Conservation (phyloP, 2,329 filamentous ascomycete species). For the Claviceps capensis region DNA sequence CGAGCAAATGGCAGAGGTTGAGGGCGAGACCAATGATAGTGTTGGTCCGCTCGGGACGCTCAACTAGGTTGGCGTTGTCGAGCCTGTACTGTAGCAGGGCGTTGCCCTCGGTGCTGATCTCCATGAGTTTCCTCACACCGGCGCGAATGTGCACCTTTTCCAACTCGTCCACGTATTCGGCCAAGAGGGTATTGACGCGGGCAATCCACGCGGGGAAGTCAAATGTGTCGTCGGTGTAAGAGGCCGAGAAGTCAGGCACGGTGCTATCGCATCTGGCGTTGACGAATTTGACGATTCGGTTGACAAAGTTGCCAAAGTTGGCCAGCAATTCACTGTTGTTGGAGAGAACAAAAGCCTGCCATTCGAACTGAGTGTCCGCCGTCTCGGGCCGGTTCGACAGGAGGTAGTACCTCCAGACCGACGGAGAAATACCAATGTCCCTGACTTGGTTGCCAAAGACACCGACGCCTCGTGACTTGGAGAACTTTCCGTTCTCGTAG, state of each 20-base stretch:
- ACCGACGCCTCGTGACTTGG: constrained; percentile 76
- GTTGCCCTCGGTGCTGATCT: constrained; percentile 46
- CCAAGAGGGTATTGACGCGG: constrained; percentile 42
- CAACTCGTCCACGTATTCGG: constrained; percentile 52
- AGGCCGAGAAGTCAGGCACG: constrained; percentile 47
- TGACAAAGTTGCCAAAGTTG: constrained; percentile 63
- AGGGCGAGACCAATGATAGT: constrained; percentile 63
- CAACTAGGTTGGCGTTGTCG: constrained; percentile 40
- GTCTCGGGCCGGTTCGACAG: constrained; percentile 75
- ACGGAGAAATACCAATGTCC: constrained; percentile 69
- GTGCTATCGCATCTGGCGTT: constrained; percentile 60
- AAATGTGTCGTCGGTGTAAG: constrained; percentile 43
- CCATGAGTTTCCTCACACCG: constrained; percentile 50
- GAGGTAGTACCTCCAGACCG: constrained; percentile 91
- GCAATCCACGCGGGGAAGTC: constrained; percentile 12
- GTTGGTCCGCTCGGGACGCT: constrained; percentile 39
- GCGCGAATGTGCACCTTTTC: constrained; percentile 59
- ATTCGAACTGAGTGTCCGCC: constrained; percentile 80
- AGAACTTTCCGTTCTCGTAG: constrained; percentile 84
- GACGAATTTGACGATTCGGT: constrained; percentile 61
- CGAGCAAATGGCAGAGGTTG: constrained; percentile 72
- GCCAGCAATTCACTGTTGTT: constrained; percentile 85
- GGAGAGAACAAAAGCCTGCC: constrained; percentile 64
- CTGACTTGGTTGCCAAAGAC: constrained; percentile 86
- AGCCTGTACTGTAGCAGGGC: constrained; percentile 38